Base-by-base conservation (phyloP, 768 basidiomycete species). In the Tricholoma saponaceum region DNA sequence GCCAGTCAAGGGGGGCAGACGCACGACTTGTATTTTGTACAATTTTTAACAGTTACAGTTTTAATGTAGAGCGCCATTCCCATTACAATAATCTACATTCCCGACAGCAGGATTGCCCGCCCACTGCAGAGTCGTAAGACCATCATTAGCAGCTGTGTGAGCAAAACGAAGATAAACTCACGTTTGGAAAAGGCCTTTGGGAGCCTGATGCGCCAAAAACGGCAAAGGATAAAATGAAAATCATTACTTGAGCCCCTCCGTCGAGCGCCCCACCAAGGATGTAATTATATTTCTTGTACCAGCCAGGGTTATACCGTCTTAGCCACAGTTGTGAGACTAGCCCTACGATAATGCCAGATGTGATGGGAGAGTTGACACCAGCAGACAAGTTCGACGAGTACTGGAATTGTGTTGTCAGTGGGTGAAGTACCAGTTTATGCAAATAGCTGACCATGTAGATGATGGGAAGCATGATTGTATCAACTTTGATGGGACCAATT, bases 251-350 rank as follows among this genome's bases (percentile, higher is more conserved):
- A 14, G 83, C 80, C 8, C 86, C 85, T 25, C 85, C 85, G 63
- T 86, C 84, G 33, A 86, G 70, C 6, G 82, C 87, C 41, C 85
- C 88, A 26, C 84, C 84, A 3, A 88, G 69, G 37, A 86, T 80
- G 64, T 85, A 86, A 65, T 87, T 86, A 67, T 85, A 85, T 62
- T 76, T 77, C 64, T 80, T 79, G 69, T 85, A 89, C 86, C 86
- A 90, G 13, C 78, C 77, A 1, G 87, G 83, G 56, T 84, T 73
- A 58, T 80, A 78, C 37, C 69, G 76, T 32, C 85, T 73, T 20
- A 87, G 62, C 81, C 82, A 87, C 23, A 80, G 64, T 55, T 88
- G 87, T 1, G 86, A 86, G 35, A 79, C 59, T 57, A 88, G 63
- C 30, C 79, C 86, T 13, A 86, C 67, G 54, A 81, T 68, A 52